These are phyloP conservation scores for Blastobotrys illinoisensis DNA, from an alignment of 1,139 yeast genomes.

Conservation along the genomic window DNA sequence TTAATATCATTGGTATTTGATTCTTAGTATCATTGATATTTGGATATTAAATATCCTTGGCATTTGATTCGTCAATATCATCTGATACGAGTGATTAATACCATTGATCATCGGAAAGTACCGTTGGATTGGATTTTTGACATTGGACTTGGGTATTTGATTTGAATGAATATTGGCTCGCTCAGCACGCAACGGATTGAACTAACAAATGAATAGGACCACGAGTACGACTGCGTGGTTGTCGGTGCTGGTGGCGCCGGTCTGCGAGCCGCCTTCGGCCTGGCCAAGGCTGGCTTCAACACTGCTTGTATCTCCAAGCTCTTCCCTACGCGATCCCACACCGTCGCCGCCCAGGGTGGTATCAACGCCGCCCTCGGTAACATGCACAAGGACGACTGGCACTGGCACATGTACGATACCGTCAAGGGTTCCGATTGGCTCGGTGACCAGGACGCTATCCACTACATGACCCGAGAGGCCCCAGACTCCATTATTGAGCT, in stretches of 20 bases:
- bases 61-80: too few species aligned
- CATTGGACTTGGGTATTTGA: too few species aligned
- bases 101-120: too few species aligned
- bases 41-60: too few species aligned
- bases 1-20: too few species aligned
- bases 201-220: slow-evolving; percentile 39
- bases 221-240: slow-evolving; percentile 95
- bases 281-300: slow-evolving; percentile 94
- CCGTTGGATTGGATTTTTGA: too few species aligned
- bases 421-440: slow-evolving; percentile 99
- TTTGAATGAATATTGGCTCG: too few species aligned
- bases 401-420: slow-evolving; percentile 99
- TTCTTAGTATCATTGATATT: too few species aligned
- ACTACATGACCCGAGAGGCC: slow-evolving; percentile 98
- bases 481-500: slow-evolving; percentile 93
- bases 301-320: slow-evolving; percentile 96
- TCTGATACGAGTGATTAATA: too few species aligned
- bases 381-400: slow-evolving; percentile 98
- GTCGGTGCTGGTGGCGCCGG: slow-evolving; percentile 99
- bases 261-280: slow-evolving; percentile 94
- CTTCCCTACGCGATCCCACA: slow-evolving; percentile 97
- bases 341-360: slow-evolving; percentile 99
- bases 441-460: slow-evolving; percentile 99
- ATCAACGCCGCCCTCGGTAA: slow-evolving; percentile 95
- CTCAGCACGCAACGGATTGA: too few species aligned